phyloP scores from a whole-genome alignment of 1,284 basidiomycete genomes.

The Ceratobasidium sp. region DNA sequence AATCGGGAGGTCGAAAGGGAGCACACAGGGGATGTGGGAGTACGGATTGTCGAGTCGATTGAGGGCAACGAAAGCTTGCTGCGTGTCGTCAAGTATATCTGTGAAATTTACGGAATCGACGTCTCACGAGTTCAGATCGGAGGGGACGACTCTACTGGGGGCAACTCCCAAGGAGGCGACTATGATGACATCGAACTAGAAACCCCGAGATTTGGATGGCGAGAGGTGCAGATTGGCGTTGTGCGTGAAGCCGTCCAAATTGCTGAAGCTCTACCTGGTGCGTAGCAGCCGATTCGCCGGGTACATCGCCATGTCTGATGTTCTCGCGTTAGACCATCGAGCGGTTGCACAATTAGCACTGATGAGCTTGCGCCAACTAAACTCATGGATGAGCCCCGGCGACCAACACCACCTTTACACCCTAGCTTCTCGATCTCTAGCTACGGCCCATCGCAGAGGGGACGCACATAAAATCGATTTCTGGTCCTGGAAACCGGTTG shows the following conservation, averaged over 20 bases:
- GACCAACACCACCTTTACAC: slow-evolving; percentile 83
- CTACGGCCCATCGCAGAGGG: slow-evolving; percentile 77
- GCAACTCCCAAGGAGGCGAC: slow-evolving; percentile 43
- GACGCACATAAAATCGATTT: slow-evolving; percentile 74
- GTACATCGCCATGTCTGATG: slow-evolving; percentile 41
- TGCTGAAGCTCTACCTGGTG: slow-evolving; percentile 90
- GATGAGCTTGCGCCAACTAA: slow-evolving; percentile 75
- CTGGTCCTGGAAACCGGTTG: slow-evolving; percentile 81
- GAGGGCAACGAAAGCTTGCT: slow-evolving; percentile 83
- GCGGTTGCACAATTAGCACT: slow-evolving; percentile 79
- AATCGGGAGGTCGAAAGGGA: slow-evolving; percentile 43
- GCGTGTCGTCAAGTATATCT: slow-evolving; percentile 72
- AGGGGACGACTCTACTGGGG: slow-evolving; percentile 21
- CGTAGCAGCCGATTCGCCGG: slow-evolving; percentile 45
- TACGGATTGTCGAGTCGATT: slow-evolving; percentile 72
- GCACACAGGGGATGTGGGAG: slow-evolving; percentile 63
- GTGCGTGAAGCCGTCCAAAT: slow-evolving; percentile 90
- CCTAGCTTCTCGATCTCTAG: slow-evolving; percentile 71
- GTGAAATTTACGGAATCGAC: slow-evolving; percentile 79
- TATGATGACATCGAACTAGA: slow-evolving; percentile 45
- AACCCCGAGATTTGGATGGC: slow-evolving; percentile 78
- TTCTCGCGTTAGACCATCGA: slow-evolving; percentile 64
- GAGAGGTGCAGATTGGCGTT: slow-evolving; percentile 89
- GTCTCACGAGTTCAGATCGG: slow-evolving; percentile 64
- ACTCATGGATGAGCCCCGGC: slow-evolving; percentile 67